These are phyloP conservation scores for Solidago caesia DNA, from an alignment of 129 eudicot genomes.

Conservation along the genomic window DNA sequence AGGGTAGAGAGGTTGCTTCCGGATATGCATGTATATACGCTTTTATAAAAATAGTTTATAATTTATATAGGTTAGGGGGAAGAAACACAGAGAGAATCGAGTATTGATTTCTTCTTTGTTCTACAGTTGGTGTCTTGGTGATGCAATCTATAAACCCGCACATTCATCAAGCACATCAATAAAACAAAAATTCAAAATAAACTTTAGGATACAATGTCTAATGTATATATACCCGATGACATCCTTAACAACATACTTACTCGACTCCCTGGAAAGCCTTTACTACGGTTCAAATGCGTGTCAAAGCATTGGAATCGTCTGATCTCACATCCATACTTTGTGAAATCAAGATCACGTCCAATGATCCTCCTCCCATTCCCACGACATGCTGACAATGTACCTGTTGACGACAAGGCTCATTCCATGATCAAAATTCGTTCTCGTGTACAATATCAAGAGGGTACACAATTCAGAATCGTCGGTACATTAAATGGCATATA, in stretches of 20 bases:
- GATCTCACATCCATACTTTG: neutral
- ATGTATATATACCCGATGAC: no score
- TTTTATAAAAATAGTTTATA: no score
- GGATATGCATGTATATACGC: no score
- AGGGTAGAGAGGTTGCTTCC: no score
- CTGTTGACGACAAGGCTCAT: slow-evolving; percentile 1
- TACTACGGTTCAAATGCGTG: neutral
- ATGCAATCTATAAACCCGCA: no score
- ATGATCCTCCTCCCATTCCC: neutral
- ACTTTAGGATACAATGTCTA: no score
- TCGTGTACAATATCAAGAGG: neutral
- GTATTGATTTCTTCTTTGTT: no score
- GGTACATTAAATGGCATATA: slow-evolving; percentile 18
- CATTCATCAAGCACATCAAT: no score
- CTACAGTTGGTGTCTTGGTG: no score
- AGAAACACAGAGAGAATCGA: no score
- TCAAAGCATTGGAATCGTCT: slow-evolving; percentile 9
- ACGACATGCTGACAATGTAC: neutral
- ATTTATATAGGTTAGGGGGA: no score
- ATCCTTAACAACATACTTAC: neutral
- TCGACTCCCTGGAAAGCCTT: neutral
- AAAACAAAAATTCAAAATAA: no score
- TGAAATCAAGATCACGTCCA: slow-evolving; percentile 15
- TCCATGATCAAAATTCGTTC: neutral
- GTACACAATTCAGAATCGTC: neutral